Evolutionary conservation across 352 stramenopile species (phyloP).

Genomic region (Phytophthora megakarya): DNA sequence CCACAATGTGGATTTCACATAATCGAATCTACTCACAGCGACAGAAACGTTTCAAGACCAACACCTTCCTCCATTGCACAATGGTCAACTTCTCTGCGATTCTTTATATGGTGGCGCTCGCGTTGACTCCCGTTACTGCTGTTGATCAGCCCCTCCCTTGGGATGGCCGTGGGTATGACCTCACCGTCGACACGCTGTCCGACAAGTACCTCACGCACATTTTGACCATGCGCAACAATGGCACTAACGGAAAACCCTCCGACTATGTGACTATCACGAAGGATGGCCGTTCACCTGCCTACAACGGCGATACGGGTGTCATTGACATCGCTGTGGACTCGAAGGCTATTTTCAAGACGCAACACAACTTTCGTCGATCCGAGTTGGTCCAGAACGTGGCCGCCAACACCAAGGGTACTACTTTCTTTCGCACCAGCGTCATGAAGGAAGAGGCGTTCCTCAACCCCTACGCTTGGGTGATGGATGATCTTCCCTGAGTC

Average conservation of each 20-base stretch:
- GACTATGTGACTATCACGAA: constrained; percentile 48
- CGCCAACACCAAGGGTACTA: constrained; percentile 34
- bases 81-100: constrained; percentile 2
- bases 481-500: constrained; percentile 37
- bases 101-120: not conserved
- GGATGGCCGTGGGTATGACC: constrained; percentile 47
- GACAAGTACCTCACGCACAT: constrained; percentile 65
- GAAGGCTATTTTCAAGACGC: constrained; percentile 20
- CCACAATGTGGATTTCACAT: too few species aligned
- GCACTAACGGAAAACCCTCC: constrained; percentile 32
- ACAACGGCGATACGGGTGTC: constrained; percentile 42
- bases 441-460: constrained; percentile 44
- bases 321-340: constrained; percentile 16
- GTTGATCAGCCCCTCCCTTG: constrained; percentile 37
- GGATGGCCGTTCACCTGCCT: constrained; percentile 45
- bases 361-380: constrained; percentile 13
- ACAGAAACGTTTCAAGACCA: not conserved
- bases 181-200: constrained; percentile 48
- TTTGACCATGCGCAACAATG: constrained; percentile 51
- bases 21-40: not conserved
- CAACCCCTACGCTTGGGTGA: constrained; percentile 39
- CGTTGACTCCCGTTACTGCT: not conserved
- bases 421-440: constrained; percentile 58
- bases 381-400: constrained; percentile 37
- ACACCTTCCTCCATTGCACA: constrained; percentile 5